Base-by-base conservation (phyloP, 1,284 basidiomycete species). In the Cryptococcus sp. region DNA sequence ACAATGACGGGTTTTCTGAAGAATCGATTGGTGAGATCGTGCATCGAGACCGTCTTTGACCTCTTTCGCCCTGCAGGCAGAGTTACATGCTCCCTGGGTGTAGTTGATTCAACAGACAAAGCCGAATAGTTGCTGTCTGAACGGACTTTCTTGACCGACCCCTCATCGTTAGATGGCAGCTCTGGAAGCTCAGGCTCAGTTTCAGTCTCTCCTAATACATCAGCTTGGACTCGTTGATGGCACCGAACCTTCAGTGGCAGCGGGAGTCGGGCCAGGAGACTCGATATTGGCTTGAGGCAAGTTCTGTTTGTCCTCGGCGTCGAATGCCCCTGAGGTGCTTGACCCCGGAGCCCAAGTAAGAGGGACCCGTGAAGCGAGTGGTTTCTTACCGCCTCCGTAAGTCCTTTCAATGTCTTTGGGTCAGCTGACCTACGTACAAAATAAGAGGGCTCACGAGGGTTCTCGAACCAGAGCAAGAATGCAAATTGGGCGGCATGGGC, bases 381-480 rank as follows among this genome's bases (percentile, higher is more conserved):
- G 84, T 70, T 93, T 91, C 60, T 84, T 85, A 62, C 89, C 83
- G 4, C 78, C 78, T 10, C 90, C 90, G 63, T 97, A 97, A 53
- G 86, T 85, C 11, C 91, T 82, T 66, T 94, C 90, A 56, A 97
- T 97, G 70, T 97, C 90, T 93, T 53, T 5, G 42, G 18, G 40
- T 44, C 48, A 53, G 10, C 52, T 51, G 55, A 46, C 16, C 61
- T 59, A 53, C 7, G 55, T 28, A 4, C 60, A 55, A 16, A 4
- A 11, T 32, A 14, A 31, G 19, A 43, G 36, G 16, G 74, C 88
- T 75, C 69, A 90, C 92, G 94, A 55, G 94, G 94, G 67, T 94
- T 97, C 77, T 98, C 94, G 64, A 98, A 98, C 73, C 86, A 87
- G n/a, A 92, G 81, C 50, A 98, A 79, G 81, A 98, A 98, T 3